Base-by-base conservation (phyloP, 495 filamentous ascomycete species). In the Glutinoglossum americanum region DNA sequence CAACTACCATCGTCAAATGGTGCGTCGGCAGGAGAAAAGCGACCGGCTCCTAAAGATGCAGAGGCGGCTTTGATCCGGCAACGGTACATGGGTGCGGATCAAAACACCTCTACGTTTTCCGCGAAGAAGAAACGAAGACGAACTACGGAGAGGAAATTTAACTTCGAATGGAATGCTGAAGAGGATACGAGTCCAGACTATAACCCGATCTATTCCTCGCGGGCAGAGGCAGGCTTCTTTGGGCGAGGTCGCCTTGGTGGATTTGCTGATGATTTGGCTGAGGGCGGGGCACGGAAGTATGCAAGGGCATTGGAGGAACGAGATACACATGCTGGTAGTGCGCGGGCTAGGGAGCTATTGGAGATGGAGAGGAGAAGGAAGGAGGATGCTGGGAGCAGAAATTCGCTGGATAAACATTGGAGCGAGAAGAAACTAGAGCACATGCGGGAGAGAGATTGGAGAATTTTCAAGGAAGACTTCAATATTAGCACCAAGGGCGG, bases 401-500 rank as follows among this genome's bases (percentile, higher is more conserved):
- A 75, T 63, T 76, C 77, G 61, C 67, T 87, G 9, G 84, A 87
- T 62, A 92, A 92, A 71, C 93, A 99, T 69, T 99, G 93, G 93
- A 93, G 86, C 51, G 89, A 97, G 70, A 99, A 99, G 79, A 82
- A 75, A 59, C 69, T 99, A 63, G 86, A 92, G 17, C 84, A 92
- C 63, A 99, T 99, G 92, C 86, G 88, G 61, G 89, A 97, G 73
- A 76, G 92, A 64, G 92, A 99, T 67, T 99, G 93, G 93, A 85
- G 92, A 65, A 97, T 99, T 62, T 95, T 99, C 77, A 97, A 97
- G 72, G 93, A 97, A 71, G 92, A 99, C 66, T 97, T 94, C 73
- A 94, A 94, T 64, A 99, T 99, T 69, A 74, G 78, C 39, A 96
- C 89, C 19, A 95, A 94, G 68, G 83, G 83, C 59, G 92, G 92